Base-by-base conservation (phyloP, 495 filamentous ascomycete genomes). In the Oleoguttula mirabilis region DNA sequence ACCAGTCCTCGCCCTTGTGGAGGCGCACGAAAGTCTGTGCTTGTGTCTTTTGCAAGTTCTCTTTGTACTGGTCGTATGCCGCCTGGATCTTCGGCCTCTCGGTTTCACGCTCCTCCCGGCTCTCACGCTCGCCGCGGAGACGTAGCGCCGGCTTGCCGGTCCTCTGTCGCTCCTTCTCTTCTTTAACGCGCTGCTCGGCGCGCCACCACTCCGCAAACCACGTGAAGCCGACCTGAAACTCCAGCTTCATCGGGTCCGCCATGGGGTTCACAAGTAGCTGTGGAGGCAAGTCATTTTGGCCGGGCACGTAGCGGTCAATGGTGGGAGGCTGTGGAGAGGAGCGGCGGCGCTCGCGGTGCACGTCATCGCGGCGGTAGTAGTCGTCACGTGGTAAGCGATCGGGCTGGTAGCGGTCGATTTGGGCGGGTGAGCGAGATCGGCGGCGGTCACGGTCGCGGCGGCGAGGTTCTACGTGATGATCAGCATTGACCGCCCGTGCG, bases 171-270 rank as follows among this genome's bases (percentile, higher is more conserved):
- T 94, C 86, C 51, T 80, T 80, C 45, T 93, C 85, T 39, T 92
- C 84, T 56, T 86, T 88, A 43, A 92, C 79, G 20, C 70, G 70
- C 57, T 92, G 82, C 53, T 94, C 86, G 8, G 71, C 64, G 42
- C 87, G 70, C 87, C 88, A 95, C 90, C 90, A 99, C 60, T 96
- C 92, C 5, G 85, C 82, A 56, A 92, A 99, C 62, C 79, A 96
- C 19, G 82, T 94, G 64, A 96, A 96, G 0, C 90, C 88, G 36
- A 94, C 90, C 59, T 95, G 88, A 49, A 81, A 93, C 11, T 94
- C 82, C 8, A 96, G 69, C 36, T 73, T 80, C 39, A 87, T 67
- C 5, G 90, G 90, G 51, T 96, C 84, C 12, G 77, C 69, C 24
- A 94, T 59, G 3, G 81, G 84, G 52, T 93, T 93, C 3, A 65